Evolutionary conservation across 257 asterid genomes (phyloP), one percentile per base, ranked within the genome.

Genomic region (Parsonsia alboflavescens): DNA sequence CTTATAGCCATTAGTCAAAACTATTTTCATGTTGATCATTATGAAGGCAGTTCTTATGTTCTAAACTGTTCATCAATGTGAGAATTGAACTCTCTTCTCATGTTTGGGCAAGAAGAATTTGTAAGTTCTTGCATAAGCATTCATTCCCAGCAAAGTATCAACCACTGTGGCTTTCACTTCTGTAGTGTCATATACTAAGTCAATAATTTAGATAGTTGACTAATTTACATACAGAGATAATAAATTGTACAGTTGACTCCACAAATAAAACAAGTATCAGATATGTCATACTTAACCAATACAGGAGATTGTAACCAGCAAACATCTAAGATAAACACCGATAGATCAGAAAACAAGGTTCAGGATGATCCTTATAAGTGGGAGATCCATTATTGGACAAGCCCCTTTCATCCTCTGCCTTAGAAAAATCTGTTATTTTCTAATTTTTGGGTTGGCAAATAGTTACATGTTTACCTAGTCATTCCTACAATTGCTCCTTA

Each of bases 11-110:
- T 7, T 39, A 39, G 28, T 39, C 16, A 19, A 65, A 65, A 39
- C 1, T 11, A 13, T 15, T 17, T 19, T 59, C 16, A 3, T 17
- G 17, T 65, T 63, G 17, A 39, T 65, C 50, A 17, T 36, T 16
- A 52, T 17, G 21, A 5, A 53, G 33, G 50, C 53, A 21, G 13
- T 33, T 10, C 56, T 42, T 33, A 30, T 4, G 1, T 50, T 26
- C 3, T 66, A 49, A 56, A 41, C 73, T 74, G 46, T 66, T 28
- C 77, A n/a, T 8, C 64, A 24, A 57, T 59, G 11, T 11, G 39
- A 11, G 66, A 28, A 59, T n/a, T 58, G 5, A 26, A 26, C 21
- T 3, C 13, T 41, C 26, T 12, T 39, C 46, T 41, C 26, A 17
- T 39, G 6, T 65, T 17, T 33, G 39, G 2, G 39, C 39, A 33